These are phyloP conservation scores for Breviolum minutum DNA, from an alignment of 73 alveolate genomes.

Conservation along the genomic window DNA sequence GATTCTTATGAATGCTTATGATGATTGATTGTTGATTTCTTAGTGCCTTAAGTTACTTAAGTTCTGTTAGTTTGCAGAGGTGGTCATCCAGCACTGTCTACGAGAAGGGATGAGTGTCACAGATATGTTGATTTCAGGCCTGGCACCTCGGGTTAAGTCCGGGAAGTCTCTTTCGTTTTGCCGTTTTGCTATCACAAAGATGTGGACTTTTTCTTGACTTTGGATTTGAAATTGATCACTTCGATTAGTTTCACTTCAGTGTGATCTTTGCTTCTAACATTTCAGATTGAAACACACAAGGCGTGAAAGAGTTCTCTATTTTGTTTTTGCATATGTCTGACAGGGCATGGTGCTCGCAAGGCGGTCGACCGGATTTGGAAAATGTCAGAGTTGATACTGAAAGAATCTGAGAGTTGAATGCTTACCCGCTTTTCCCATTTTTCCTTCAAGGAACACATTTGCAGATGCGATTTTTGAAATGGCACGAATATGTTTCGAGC, in stretches of 20 bases:
- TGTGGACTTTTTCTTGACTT: too few relatives aligned
- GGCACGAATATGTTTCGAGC: background rate
- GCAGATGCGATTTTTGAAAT: background rate
- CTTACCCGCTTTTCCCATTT: background rate
- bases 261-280: too few relatives aligned
- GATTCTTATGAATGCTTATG: background rate
- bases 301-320: too few relatives aligned
- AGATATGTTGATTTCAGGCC: constrained; percentile 84
- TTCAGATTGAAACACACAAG: too few relatives aligned
- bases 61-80: background rate
- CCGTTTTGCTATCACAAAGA: too few relatives aligned
- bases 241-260: too few relatives aligned
- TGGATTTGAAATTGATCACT: too few relatives aligned
- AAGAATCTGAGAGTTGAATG: background rate
- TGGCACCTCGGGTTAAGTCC: background rate
- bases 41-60: background rate
- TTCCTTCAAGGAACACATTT: background rate
- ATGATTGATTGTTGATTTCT: background rate
- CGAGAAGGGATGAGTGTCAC: constrained; percentile 80
- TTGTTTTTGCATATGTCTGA: too few relatives aligned
- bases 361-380: background rate
- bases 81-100: constrained; percentile 68
- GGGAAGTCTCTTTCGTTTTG: too few relatives aligned
- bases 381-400: too few relatives aligned
- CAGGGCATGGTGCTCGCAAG: constrained; percentile 89